A percentile compares a stretch with the other conserved stretches of the same genome.
Conservation (phyloP, 2,329 filamentous ascomycete genomes). For the Penicillium sp. region DNA sequence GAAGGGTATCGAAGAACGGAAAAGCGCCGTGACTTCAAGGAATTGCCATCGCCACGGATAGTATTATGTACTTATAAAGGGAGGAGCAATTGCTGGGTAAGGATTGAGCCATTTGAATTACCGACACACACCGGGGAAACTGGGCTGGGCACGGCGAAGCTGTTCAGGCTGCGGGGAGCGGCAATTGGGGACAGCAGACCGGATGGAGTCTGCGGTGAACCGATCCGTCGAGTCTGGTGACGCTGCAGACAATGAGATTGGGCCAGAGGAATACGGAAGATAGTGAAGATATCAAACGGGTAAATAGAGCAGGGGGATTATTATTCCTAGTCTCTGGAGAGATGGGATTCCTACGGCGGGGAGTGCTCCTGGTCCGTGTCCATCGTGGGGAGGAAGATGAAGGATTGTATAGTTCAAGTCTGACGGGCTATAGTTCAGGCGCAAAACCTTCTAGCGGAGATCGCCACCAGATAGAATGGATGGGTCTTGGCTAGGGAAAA, state of each 20-base stretch:
- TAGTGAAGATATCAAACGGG: not conserved
- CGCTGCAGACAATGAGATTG: not conserved
- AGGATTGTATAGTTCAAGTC: not conserved
- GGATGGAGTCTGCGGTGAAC: constrained; percentile 41
- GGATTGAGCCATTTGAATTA: constrained; percentile 21
- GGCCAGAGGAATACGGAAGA: not conserved
- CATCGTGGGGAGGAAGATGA: not conserved
- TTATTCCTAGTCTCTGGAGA: not conserved
- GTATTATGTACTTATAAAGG: not conserved
- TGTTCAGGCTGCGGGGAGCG: constrained; percentile 28
- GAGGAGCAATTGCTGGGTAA: constrained; percentile 2
- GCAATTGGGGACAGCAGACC: constrained; percentile 17
- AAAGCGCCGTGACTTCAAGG: not conserved
- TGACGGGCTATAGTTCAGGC: not conserved
- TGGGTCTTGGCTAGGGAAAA: not conserved
- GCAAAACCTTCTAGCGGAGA: not conserved
- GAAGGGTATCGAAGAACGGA: not conserved
- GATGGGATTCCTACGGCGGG: not conserved
- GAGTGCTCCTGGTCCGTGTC: not conserved
- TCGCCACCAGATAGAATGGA: not conserved
- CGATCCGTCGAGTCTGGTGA: constrained; percentile 12
- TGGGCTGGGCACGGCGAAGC: constrained; percentile 32
- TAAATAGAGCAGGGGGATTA: not conserved
- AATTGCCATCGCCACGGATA: constrained; percentile 5
- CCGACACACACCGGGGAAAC: constrained; percentile 24